Base-by-base conservation (phyloP, 441 rosid genomes). In the Croton setiger region DNA sequence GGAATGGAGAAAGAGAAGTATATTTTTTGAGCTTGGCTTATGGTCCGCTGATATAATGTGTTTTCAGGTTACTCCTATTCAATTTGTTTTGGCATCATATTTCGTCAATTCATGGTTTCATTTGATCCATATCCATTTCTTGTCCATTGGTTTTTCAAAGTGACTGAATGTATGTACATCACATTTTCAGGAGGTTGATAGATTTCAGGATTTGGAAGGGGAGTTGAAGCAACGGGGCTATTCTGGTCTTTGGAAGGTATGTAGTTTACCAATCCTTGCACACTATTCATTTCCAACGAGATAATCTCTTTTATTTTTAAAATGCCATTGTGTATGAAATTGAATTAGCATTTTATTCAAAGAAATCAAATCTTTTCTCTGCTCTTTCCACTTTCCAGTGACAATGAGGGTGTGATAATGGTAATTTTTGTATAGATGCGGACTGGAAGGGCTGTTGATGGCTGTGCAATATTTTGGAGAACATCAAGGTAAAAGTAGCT, bases 1-100 rank as follows among this genome's bases (percentile, higher is more conserved):
- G 96, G 82, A 86, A 67, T 86, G 91, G 88, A 88, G 97, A 71
- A 92, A 86, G 80, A 86, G 78, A 62, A 86, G 68, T 68, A 71
- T 95, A 63, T 75, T 88, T 59, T 89, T 90, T 71, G 98, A 95
- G 88, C 92, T 95, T 69, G 86, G 90, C 51, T 73, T 92, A 13
- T 92, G 99, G 99, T 88, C 92, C 27, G 87, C 99, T n/a, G 97
- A 92, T 78, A 88, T 94, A 73, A 77, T 94, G 96, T 94, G 99
- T 84, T 83, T 94, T 61, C 98, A 94, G 96, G 98, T 94, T 72
- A 58, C 60, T 63, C 17, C 36, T 20, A 13, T 68, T 56, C 14
- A 43, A 10, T 15, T 67, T 49, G 68, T 64, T 64, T 49, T 56
- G 41, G 41, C 14, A 51, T n/a, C 56, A 36, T 35, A 18, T 12